Conservation (phyloP, 169 alveolate species). For the Ichthyophthirius multifiliis region DNA sequence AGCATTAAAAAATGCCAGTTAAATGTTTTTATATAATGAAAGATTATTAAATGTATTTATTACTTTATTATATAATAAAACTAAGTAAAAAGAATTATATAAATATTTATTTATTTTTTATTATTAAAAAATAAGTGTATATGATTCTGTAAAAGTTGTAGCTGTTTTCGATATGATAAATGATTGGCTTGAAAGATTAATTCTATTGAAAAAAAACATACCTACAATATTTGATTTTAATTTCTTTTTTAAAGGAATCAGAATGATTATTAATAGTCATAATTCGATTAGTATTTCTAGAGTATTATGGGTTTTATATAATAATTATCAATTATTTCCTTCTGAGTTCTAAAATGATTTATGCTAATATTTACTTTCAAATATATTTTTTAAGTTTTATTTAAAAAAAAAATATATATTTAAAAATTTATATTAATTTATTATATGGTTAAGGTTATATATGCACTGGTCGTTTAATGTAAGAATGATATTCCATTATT, state of each 20-base stretch:
- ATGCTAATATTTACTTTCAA: conserved; percentile 24
- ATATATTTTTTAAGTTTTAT: conserved; percentile 30
- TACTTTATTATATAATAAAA: conserved; percentile 49
- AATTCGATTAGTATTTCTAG: conserved; percentile 55
- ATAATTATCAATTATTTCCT: conserved; percentile 52
- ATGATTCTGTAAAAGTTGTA: conserved; percentile 38
- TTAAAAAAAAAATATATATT: not conserved
- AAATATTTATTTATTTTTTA: not conserved
- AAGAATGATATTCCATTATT: conserved; percentile 52
- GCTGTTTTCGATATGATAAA: conserved; percentile 47
- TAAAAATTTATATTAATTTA: not conserved
- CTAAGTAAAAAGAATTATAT: conserved; percentile 7
- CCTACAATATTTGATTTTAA: conserved; percentile 61
- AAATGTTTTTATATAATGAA: conserved; percentile 43
- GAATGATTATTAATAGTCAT: conserved; percentile 42
- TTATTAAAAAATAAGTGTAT: not conserved
- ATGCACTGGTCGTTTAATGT: conserved; percentile 65
- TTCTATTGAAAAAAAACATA: conserved; percentile 13
- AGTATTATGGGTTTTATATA: conserved; percentile 65
- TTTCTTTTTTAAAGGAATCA: conserved; percentile 55
- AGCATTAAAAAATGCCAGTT: conserved; percentile 51
- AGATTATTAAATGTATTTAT: conserved; percentile 43
- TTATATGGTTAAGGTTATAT: conserved; percentile 10
- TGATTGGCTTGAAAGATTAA: conserved; percentile 42
- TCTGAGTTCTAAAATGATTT: conserved; percentile 30